Base-by-base conservation (phyloP, 345 rosid species). In the Eucalyptus tenuipes region DNA sequence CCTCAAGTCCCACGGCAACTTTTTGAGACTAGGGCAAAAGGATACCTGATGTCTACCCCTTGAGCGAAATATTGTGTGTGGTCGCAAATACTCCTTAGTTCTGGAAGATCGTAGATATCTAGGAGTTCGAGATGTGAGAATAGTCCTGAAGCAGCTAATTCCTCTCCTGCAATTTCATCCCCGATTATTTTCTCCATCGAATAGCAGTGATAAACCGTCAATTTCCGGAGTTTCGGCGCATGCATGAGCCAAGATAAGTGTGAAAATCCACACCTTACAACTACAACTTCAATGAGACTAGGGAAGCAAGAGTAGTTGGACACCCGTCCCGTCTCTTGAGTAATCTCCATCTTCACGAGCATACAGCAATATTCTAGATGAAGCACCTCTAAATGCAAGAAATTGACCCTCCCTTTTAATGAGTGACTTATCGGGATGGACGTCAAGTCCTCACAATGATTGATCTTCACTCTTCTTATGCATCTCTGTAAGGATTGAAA, bases 351-450 rank as follows among this genome's bases (percentile, higher is more conserved):
- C 7, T 57, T 10, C 13, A 4, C 10, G 0, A 0, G 29, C 1
- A 0, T 24, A 4, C 0, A 0, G 6, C 61, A 55, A 1, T 0
- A 0, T 8, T 0, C 0, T 57, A 57, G 13, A 24, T 24, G 1
- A 57, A 57, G 29, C 64, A 22, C 13, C 29, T 24, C 61, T 55
- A 55, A 22, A 55, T 55, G 61, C 29, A 24, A 55, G 6, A 55
- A 55, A 24, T 8, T 4, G 59, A 7, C 59, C 4, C 1, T 20
- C 10, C 1, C 24, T 20, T 8, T 0, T 53, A 17, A 53, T 55
- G 12, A 22, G 12, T 24, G 1, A 10, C 6, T 57, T 24, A 57
- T 57, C 10, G 29, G 29, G 6, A 57, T 57, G 64, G 13, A 10
- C 1, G 6, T 24, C 29, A 24, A 57, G 29, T 57, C 0, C 27